These are phyloP conservation scores for Hordeum vulgare DNA, from an alignment of 176 grass and related monocot species.

Conservation along the genomic window MorexV3_pseudomolecules_assembly NC_058520.1:452939922-452940421, in stretches of 20 bases:
- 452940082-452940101: conserved; percentile 22
- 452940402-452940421: too few relatives aligned
- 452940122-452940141: conserved; percentile 11
- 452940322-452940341: not conserved
- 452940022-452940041: conserved; percentile 13
- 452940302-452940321: not conserved
- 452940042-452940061: conserved; percentile 28
- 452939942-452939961: too few relatives aligned
- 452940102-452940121: conserved; percentile 23
- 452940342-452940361: not conserved
- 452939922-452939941: too few relatives aligned
- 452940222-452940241: not conserved
- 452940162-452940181: not conserved
- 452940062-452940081: conserved; percentile 16
- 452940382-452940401: too few relatives aligned
- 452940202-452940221: not conserved
- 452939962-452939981: too few relatives aligned
- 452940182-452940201: not conserved
- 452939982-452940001: too few relatives aligned
- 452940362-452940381: too few relatives aligned
- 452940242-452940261: not conserved
- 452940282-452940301: not conserved
- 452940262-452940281: not conserved
- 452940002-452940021: too few relatives aligned
- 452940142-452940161: conserved; percentile 10